These are phyloP conservation scores for Alternaria rosae DNA, from an alignment of 2,329 filamentous ascomycete species.

Conservation along the genomic window DNA sequence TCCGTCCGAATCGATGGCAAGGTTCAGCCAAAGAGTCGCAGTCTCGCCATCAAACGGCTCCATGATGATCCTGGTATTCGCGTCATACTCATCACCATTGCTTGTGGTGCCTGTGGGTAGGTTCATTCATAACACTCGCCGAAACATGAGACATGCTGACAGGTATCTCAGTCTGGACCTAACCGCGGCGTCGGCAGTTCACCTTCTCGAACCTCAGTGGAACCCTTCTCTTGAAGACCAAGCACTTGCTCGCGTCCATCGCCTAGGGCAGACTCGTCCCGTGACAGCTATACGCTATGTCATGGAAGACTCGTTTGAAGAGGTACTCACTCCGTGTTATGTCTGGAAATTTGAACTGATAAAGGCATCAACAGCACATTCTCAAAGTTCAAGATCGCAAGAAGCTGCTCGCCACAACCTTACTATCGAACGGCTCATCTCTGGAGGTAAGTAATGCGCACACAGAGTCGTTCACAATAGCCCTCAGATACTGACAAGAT, in stretches of 20 bases:
- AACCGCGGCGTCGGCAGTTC: slow-evolving; percentile 57
- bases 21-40: slow-evolving; percentile 53
- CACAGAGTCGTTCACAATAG: fast-evolving
- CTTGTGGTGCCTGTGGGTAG: slow-evolving; percentile 62
- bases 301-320: slow-evolving; percentile 51
- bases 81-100: slow-evolving; percentile 58
- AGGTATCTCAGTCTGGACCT: slow-evolving; percentile 42
- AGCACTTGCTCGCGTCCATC: slow-evolving; percentile 47
- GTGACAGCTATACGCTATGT: slow-evolving; percentile 52
- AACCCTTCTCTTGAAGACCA: slow-evolving; percentile 57
- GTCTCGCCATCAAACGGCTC: slow-evolving; percentile 53
- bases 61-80: slow-evolving; percentile 45
- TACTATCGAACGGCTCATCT: background rate
- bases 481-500: background rate
- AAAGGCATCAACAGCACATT: background rate
- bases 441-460: background rate
- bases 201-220: slow-evolving; percentile 62
- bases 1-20: slow-evolving; percentile 59
- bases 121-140: slow-evolving; percentile 11
- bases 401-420: background rate
- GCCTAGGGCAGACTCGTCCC: slow-evolving; percentile 26
- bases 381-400: slow-evolving; percentile 7
- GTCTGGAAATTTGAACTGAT: background rate
- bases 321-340: background rate
- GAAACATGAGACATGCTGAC: background rate